Evolutionary conservation across 768 basidiomycete genomes (phyloP), one percentile per base, ranked within the genome.

Genomic region (Podaxis sp.): DNA sequence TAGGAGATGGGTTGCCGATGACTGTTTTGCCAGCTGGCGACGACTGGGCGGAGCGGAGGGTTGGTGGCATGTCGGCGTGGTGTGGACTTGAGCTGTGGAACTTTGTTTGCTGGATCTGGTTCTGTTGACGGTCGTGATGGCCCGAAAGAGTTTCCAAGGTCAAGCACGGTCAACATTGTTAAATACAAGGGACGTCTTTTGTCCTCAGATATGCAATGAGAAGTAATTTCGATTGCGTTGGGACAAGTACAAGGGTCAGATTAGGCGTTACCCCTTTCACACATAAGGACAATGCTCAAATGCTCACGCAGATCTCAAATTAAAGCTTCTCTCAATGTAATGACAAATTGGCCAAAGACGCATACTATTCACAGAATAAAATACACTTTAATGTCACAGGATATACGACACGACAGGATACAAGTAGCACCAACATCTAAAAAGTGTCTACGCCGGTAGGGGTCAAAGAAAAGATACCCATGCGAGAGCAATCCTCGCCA

Each of bases 381-480:
- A 75, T 77, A 77, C 76, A 76, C 67, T 72, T 74, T 69, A 64
- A 60, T 68, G 66, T 72, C 73, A 74, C 72, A 69, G 69, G 68
- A 71, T 72, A 72, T 72, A 76, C 70, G 75, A 71, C 67, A 71
- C 69, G 66, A 62, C 65, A 72, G 63, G 64, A 70, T 74, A 76
- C 74, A 75, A 73, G 52, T 71, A 70, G 66, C 70, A 72, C 55
- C 64, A 66, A 64, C 50, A 65, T 57, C 66, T 13, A 56, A 51
- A 56, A 63, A 62, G 13, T 60, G 51, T 40, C 52, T 56, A 46
- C 41, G 41, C 33, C 40, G 12, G 60, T n/a, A 36, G 44, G 44
- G 15, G n/a, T 46, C 20, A 20, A 49, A 28, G 30, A 28, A 52
- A 33, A 26, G 37, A 36, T 63, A 41, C 51, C 40, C 44, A 13